These are phyloP conservation scores for Zangia roseola DNA, from an alignment of 768 basidiomycete genomes.

Conservation along the genomic window DNA sequence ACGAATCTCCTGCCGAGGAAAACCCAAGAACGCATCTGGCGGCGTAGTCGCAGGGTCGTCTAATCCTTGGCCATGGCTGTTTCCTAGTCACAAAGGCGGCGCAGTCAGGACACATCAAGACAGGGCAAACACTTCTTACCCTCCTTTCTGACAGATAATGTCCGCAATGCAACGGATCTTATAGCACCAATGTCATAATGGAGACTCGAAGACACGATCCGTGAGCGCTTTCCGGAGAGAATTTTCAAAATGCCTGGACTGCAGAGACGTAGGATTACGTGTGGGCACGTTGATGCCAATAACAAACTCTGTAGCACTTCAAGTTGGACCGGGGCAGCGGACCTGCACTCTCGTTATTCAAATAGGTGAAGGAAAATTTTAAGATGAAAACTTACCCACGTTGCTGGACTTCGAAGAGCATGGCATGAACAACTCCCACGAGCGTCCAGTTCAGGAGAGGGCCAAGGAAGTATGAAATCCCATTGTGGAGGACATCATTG, in stretches of 20 bases:
- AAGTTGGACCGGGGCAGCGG: conserved; percentile 48
- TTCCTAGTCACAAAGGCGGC: conserved; percentile 11
- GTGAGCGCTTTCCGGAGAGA: conserved; percentile 40
- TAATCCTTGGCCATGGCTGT: conserved; percentile 11
- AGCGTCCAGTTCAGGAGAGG: conserved; percentile 79
- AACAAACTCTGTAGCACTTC: conserved; percentile 67
- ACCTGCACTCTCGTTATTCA: conserved; percentile 34
- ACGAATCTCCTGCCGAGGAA: conserved; percentile 56
- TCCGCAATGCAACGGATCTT: conserved; percentile 37
- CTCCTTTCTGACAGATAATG: conserved; percentile 36
- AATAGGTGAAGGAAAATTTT: not conserved
- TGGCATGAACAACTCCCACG: conserved; percentile 64
- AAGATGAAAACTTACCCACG: conserved; percentile 42
- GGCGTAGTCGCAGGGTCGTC: conserved; percentile 20
- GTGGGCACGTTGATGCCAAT: conserved; percentile 63
- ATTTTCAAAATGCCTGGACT: conserved; percentile 51
- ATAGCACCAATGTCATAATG: conserved; percentile 40
- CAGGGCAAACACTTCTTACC: conserved; percentile 30
- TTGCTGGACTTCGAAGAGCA: conserved; percentile 59
- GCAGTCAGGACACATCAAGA: not conserved
- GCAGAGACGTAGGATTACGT: conserved; percentile 62
- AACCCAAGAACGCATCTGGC: conserved; percentile 46
- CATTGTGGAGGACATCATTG: conserved; percentile 65
- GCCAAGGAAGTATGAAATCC: conserved; percentile 73
- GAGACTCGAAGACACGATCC: conserved; percentile 29